Conservation (phyloP, 108 stramenopile genomes). For the Craspedostauros australis region DNA sequence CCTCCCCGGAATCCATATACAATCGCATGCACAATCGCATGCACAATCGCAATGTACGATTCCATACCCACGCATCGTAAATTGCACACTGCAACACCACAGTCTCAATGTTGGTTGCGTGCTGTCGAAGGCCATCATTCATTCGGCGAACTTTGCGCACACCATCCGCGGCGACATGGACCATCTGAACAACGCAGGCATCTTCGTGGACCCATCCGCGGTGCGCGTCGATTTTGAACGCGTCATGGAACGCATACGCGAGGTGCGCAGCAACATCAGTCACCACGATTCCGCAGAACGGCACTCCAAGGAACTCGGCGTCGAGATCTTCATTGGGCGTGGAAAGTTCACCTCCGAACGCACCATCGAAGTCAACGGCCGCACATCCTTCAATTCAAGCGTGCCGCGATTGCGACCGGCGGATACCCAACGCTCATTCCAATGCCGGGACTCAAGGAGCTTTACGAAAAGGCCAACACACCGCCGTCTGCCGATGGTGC, state of each 20-base stretch:
- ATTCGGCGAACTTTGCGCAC: slow-evolving; percentile 56
- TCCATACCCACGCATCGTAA: too few relatives aligned
- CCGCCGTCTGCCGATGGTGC: slow-evolving; percentile 10
- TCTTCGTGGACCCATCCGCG: slow-evolving; percentile 35
- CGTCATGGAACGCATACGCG: slow-evolving; percentile 79
- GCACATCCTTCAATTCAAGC: slow-evolving; percentile 52
- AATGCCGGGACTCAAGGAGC: slow-evolving; percentile 49
- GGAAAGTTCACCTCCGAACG: slow-evolving; percentile 47
- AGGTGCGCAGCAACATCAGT: slow-evolving; percentile 62
- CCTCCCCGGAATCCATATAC: not conserved
- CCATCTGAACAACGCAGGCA: slow-evolving; percentile 52
- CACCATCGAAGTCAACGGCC: slow-evolving; percentile 52
- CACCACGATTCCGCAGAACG: slow-evolving; percentile 78
- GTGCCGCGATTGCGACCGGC: slow-evolving; percentile 80
- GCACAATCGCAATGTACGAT: too few relatives aligned
- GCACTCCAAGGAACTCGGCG: slow-evolving; percentile 60
- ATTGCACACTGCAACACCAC: too few relatives aligned
- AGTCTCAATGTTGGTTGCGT: slow-evolving; percentile 90
- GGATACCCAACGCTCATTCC: slow-evolving; percentile 68
- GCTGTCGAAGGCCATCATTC: slow-evolving; percentile 80
- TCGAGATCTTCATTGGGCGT: slow-evolving; percentile 52
- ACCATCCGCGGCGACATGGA: slow-evolving; percentile 36
- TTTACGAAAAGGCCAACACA: slow-evolving; percentile 40
- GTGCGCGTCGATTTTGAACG: slow-evolving; percentile 78
- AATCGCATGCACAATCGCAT: not conserved